Evolutionary conservation across 2,329 filamentous ascomycete species (phyloP).

Genomic region (Hirsutella rhossiliensis): DNA sequence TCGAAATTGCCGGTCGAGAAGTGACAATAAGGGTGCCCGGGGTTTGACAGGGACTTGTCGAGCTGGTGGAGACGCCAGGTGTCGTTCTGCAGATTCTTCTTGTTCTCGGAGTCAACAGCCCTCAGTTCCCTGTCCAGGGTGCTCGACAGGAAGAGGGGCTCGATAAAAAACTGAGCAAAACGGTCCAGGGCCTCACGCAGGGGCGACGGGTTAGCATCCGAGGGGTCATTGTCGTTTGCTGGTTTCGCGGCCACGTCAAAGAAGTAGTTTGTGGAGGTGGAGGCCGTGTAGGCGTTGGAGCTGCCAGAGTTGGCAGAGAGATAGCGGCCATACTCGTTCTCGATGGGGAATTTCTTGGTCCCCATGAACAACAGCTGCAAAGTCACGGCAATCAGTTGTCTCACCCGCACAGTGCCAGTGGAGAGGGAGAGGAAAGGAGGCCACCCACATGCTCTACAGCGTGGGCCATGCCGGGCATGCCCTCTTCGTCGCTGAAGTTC

Average conservation of each 20-base stretch:
- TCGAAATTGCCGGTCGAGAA: conserved; percentile 87
- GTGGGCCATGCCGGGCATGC: conserved; percentile 91
- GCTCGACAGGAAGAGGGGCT: conserved; percentile 72
- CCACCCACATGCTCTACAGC: conserved; percentile 73
- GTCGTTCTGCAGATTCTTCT: conserved; percentile 92
- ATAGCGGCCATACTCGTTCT: conserved; percentile 94
- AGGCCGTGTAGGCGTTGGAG: conserved; percentile 89
- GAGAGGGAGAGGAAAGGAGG: background rate
- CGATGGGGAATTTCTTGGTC: conserved; percentile 90
- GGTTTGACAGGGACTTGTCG: conserved; percentile 78
- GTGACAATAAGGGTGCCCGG: conserved; percentile 77
- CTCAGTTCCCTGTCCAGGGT: conserved; percentile 78
- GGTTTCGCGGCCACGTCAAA: conserved; percentile 86
- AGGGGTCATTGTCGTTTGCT: conserved; percentile 44
- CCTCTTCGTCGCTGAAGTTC: conserved; percentile 82
- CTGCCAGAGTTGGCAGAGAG: conserved; percentile 79
- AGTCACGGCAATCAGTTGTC: conserved; percentile 4
- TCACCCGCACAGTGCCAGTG: background rate
- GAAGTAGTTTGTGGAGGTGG: conserved; percentile 94
- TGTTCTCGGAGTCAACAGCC: conserved; percentile 91
- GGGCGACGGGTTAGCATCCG: conserved; percentile 43
- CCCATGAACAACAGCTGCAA: conserved; percentile 83
- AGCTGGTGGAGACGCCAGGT: conserved; percentile 80
- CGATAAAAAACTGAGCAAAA: conserved; percentile 89
- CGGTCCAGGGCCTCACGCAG: conserved; percentile 76